Conservation (phyloP, 805 yeast genomes). For the Cyberlindnera samutprakarnensis region DNA sequence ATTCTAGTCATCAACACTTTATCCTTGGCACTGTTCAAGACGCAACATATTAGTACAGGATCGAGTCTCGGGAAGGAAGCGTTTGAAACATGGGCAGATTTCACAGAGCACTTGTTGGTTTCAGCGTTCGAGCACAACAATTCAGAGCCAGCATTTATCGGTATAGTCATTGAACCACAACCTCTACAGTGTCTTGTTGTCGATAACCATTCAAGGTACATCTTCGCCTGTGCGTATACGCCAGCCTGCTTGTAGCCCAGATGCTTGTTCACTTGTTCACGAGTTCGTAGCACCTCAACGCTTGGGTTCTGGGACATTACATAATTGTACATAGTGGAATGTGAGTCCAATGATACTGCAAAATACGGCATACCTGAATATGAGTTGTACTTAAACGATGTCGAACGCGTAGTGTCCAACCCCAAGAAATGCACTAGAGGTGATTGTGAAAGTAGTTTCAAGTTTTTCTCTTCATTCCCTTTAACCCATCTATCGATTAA, state of each 20-base stretch:
- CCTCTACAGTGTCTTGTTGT: slow-evolving; percentile 78
- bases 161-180: slow-evolving; percentile 62
- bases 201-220: slow-evolving; percentile 78
- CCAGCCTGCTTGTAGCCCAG: slow-evolving; percentile 43
- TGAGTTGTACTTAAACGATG: slow-evolving; percentile 36
- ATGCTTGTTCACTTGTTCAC: slow-evolving; percentile 18
- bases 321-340: slow-evolving; percentile 9
- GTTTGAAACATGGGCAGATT: slow-evolving; percentile 46
- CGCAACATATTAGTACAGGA: slow-evolving; percentile 77
- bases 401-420: slow-evolving; percentile 28
- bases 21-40: slow-evolving; percentile 52
- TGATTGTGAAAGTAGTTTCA: slow-evolving; percentile 4
- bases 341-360: slow-evolving; percentile 48
- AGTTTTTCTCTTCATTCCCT: slow-evolving; percentile 7
- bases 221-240: slow-evolving; percentile 71
- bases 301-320: slow-evolving; percentile 2
- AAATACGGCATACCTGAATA: slow-evolving; percentile 58
- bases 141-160: slow-evolving; percentile 64
- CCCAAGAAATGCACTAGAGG: slow-evolving; percentile 33
- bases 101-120: slow-evolving; percentile 16
- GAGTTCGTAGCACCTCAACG: slow-evolving; percentile 9
- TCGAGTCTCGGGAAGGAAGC: slow-evolving; percentile 94
- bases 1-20: slow-evolving; percentile 65
- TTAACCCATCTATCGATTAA: slow-evolving; percentile 19
- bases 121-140: slow-evolving; percentile 34